Conservation (phyloP, 148 eudicot genomes). For the Spergularia marina region DNA sequence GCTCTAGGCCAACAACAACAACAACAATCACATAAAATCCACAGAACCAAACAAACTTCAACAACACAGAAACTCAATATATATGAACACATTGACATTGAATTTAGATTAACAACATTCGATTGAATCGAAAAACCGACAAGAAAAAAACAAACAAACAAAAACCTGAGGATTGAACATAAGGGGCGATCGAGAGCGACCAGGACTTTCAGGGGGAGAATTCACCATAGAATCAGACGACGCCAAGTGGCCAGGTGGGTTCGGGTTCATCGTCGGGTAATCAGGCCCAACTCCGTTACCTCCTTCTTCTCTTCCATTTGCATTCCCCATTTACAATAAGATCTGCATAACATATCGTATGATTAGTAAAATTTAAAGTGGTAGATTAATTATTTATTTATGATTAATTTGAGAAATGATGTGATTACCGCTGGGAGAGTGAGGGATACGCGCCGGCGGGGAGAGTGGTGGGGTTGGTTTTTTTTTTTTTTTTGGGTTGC, state of each 20-base stretch:
- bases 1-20: too few species aligned
- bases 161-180: conserved; percentile 66
- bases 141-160: background rate
- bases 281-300: conserved; percentile 22
- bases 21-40: too few species aligned
- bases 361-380: background rate
- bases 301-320: conserved; percentile 51
- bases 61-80: too few species aligned
- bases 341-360: too few species aligned
- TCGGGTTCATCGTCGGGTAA: conserved; percentile 17
- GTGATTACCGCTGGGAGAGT: background rate
- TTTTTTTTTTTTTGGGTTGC: background rate
- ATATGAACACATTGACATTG: too few species aligned
- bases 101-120: too few species aligned
- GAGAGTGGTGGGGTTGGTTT: background rate
- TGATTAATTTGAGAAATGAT: background rate
- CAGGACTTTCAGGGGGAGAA: conserved; percentile 47
- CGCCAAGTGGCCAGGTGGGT: conserved; percentile 17
- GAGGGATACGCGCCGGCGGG: background rate
- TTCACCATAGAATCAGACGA: conserved; percentile 44
- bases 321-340: conserved; percentile 46
- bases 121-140: background rate
- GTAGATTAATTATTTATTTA: too few species aligned
- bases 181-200: conserved; percentile 46
- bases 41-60: too few species aligned